Conservation (phyloP, 768 basidiomycete genomes). For the Rhizopogon vinicolor region DNA sequence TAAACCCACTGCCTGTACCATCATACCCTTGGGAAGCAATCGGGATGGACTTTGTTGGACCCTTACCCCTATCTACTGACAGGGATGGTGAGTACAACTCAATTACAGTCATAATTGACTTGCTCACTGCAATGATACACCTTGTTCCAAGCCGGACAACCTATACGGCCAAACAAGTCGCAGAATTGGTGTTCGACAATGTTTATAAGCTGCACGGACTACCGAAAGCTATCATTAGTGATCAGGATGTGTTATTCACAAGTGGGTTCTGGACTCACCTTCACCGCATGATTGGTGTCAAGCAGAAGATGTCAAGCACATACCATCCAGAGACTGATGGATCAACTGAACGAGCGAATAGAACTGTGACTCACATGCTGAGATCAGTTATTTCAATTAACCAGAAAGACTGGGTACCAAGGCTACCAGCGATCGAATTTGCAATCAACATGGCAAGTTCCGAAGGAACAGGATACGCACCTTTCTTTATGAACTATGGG, state of each 20-base stretch:
- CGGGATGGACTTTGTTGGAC: constrained; percentile 15
- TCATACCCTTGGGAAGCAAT: constrained; percentile 32
- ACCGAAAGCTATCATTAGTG: constrained; percentile 33
- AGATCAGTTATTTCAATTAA: background rate
- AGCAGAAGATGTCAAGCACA: constrained; percentile 18
- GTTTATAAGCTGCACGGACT: constrained; percentile 36
- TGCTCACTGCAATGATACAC: too few relatives aligned
- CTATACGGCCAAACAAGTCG: constrained; percentile 30
- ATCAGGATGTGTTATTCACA: constrained; percentile 38
- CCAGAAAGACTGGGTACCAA: constrained; percentile 12
- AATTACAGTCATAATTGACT: too few relatives aligned
- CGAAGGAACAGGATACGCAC: constrained; percentile 15
- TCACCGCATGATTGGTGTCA: constrained; percentile 15
- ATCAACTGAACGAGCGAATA: constrained; percentile 17
- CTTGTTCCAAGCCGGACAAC: background rate
- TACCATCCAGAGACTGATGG: constrained; percentile 32
- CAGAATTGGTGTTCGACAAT: constrained; percentile 29
- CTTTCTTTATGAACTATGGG: constrained; percentile 10
- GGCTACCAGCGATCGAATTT: constrained; percentile 13
- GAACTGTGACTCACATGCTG: constrained; percentile 9
- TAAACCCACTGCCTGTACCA: constrained; percentile 23
- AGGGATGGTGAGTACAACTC: too few relatives aligned
- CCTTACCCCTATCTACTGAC: too few relatives aligned
- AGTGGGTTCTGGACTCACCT: constrained; percentile 38
- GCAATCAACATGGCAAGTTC: constrained; percentile 14